Conservation (phyloP, 108 stramenopile species). For the Nitzschia palea region DNA sequence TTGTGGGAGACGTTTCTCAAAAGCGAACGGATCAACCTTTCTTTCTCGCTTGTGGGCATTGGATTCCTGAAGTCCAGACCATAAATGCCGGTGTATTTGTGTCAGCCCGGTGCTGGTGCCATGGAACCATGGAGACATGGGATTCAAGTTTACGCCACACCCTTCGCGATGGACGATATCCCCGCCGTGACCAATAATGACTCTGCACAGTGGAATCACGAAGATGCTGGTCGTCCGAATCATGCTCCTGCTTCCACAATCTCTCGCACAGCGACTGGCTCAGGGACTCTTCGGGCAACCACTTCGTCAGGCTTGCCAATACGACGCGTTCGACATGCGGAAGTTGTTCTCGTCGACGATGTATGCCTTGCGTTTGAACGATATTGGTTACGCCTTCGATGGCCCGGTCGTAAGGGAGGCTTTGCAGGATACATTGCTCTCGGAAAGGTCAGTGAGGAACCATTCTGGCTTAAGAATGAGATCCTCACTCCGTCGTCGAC, state of each 20-base stretch:
- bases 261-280: not conserved
- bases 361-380: conserved; percentile 52
- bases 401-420: conserved; percentile 78
- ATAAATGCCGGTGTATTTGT: conserved; percentile 84
- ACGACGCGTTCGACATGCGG: conserved; percentile 80
- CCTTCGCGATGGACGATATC: conserved; percentile 47
- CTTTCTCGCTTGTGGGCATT: too few species aligned
- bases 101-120: conserved; percentile 57
- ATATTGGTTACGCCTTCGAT: conserved; percentile 80
- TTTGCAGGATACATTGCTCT: conserved; percentile 84
- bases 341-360: conserved; percentile 83
- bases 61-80: not conserved
- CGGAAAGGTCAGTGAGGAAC: conserved; percentile 25
- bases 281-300: not conserved
- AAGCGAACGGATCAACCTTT: too few species aligned
- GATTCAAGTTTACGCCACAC: conserved; percentile 71
- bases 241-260: not conserved
- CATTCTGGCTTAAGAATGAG: not conserved
- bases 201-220: not conserved
- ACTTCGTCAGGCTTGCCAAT: conserved; percentile 34
- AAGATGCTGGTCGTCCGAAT: too few species aligned
- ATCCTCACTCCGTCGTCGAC: not conserved
- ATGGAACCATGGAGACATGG: conserved; percentile 83
- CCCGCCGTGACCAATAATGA: not conserved
- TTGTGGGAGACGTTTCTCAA: too few species aligned